Evolutionary conservation across 192 early-diverging fungal species (phyloP), one percentile per base, ranked within the genome.

Genomic region (Physocladia obscura): DNA sequence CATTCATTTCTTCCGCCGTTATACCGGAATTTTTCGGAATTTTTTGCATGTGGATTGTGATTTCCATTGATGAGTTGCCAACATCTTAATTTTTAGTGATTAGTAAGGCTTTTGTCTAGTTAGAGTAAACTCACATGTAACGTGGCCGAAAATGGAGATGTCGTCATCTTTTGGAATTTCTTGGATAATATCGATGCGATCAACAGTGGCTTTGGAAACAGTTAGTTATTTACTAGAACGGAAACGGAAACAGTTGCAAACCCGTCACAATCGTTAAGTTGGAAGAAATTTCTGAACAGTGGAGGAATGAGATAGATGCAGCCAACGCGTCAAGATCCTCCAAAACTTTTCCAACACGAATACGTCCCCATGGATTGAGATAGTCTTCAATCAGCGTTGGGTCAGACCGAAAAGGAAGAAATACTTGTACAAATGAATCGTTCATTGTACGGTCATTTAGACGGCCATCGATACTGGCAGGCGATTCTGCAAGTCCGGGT

Each of bases 11-110:
- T 19, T 37, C 80, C 6, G 49, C 31, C 31, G 21, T 22, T 11
- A 62, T 26, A 22, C 31, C 56, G 2, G 50, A 64, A 22, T 78
- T 76, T 27, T 61, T 61, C 3, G 72, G 36, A 13, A 65, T 26
- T 11, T 73, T 75, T 47, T 79, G 73, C 49, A 85, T 67, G 38
- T 55, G 50, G 37, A 81, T 26, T 1, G 73, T 74, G 17, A 85
- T 79, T 83, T 95, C 95, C 92, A 97, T 92, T 26, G 91, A 93
- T 61, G 91, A 93, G 44, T 77, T 82, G 11, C 95, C 95, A 3
- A 91, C 92, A 71, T 87, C 62, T 71, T n/a, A 15, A 22, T 17
- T n/a, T n/a, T n/a, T n/a, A n/a, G 44, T 47, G 15, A 21, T 47
- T 21, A 47, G 44, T 17, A 13, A 47, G 15, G 26, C 17, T 17